Evolutionary conservation across 2,329 filamentous ascomycete species (phyloP), one percentile per base, ranked within the genome.

Genomic region (Colletotrichum sp.): DNA sequence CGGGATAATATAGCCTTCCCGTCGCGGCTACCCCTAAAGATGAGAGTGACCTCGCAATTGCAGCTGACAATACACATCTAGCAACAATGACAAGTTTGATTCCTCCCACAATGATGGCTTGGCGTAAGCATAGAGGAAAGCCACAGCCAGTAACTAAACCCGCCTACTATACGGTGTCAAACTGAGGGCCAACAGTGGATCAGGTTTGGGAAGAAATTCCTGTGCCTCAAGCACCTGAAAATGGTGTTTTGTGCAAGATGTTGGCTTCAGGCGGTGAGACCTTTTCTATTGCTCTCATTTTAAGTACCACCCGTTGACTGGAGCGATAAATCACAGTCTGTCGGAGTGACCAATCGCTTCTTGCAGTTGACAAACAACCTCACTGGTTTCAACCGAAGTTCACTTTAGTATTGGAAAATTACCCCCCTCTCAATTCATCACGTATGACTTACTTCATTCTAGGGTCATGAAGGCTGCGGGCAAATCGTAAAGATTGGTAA

Each of bases 71-170:
- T 61, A 14, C 18, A 30, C 14, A 28, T 43, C 43, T 18, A 67
- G 24, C 30, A 32, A 64, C 26, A 32, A 79, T 80, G 77, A 21
- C 59, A 3, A 32, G 36, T 12, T 4, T 59, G 16, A 68, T 81
- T 12, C 79, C 80, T 9, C 61, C 72, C 65, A 82, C 81, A 4
- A 85, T 85, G 84, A 77, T 78, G 63, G 83, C 82, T 1, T 85
- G 84, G 84, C 80, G 82, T 52, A 84, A 84, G 73, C 81, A 84
- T 64, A 79, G 76, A 69, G 83, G 83, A 59, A 81, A 79, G 34
- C 79, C 79, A 2, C 76, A 79, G 18, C 81, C 82, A 18, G 79
- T 81, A 75, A 57, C 24, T 26, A 7, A 26, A 8, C 13, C 24
- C 55, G 55, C 16, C 26, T 59, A 12, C 13, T 28, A 28, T 24